Evolutionary conservation across 805 yeast species (phyloP), one percentile per base, ranked within the genome.

Genomic region (Yarrowia sp.): DNA sequence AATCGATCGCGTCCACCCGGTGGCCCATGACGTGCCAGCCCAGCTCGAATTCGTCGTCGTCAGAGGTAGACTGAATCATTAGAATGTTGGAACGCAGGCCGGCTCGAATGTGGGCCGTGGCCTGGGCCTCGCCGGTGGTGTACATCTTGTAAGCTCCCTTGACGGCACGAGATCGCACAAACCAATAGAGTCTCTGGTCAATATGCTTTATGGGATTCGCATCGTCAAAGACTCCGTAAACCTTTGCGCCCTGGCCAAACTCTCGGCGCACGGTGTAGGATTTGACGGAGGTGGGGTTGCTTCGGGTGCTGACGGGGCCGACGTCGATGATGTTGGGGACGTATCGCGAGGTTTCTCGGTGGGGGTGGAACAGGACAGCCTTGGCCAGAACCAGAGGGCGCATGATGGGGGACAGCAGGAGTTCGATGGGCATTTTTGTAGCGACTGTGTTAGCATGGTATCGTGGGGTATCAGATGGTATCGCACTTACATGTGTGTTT

Each of bases 11-110:
- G 69, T 84, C 88, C 21, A 82, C 86, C 56, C 80, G 72, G 67
- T 84, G 87, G 63, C 78, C 78, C 36, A 84, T 77, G 29, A 81
- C 76, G 70, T 84, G 87, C 86, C 87, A 82, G 13, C 88, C 88
- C 33, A 84, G 74, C 68, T 84, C 86, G 31, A 83, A 73, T 61
- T 77, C 80, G 10, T 84, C 80, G 4, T 74, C 78, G 31, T 69
- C 70, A 6, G 71, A 72, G 2, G 73, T 72, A 3, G 84, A 79
- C 69, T 82, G 76, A 62, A 83, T 80, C 63, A 84, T 73, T 63
- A 83, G 73, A 19, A 84, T 81, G 68, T 84, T 84, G 47, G 86
- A 81, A 68, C 86, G 74, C 56, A 83, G 74, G 6, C 87, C 87
- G 2, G 87, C 87, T 64, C 87, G 75, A 18, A 83, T 66, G 10